These are phyloP conservation scores for Gryganskiella cystojenkinii DNA, from an alignment of 192 early-diverging fungal genomes.

Conservation along the genomic window DNA sequence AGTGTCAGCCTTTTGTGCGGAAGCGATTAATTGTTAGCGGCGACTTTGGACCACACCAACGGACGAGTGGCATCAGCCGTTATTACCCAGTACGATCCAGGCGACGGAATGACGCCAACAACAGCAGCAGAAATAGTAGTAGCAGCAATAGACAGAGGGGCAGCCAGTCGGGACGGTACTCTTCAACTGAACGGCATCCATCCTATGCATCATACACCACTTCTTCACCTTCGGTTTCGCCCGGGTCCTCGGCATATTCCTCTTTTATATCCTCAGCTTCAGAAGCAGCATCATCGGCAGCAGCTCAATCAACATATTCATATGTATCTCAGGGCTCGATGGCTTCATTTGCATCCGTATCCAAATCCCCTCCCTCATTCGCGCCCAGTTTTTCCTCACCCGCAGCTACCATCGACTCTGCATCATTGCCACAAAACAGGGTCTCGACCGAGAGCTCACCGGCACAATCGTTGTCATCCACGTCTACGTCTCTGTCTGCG, in stretches of 20 bases:
- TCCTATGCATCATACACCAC: neutral
- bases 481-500: too few species aligned
- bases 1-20: slow-evolving; percentile 34
- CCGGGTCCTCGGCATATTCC: slow-evolving; percentile 6
- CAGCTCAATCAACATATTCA: too few species aligned
- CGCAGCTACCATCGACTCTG: neutral
- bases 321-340: too few species aligned
- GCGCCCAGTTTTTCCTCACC: neutral
- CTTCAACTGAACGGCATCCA: neutral
- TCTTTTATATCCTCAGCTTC: too few species aligned
- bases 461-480: too few species aligned
- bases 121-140: neutral
- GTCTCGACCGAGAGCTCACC: too few species aligned
- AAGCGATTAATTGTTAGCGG: slow-evolving; percentile 6
- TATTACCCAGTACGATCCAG: neutral
- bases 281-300: too few species aligned
- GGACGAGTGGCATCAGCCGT: neutral
- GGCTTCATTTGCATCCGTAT: neutral
- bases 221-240: neutral
- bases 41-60: neutral
- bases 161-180: neutral
- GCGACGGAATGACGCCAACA: neutral
- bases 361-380: neutral
- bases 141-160: neutral
- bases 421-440: neutral